These are phyloP conservation scores for Helichrysum umbraculigerum DNA, from an alignment of 129 eudicot genomes.

Conservation along the genomic window DNA sequence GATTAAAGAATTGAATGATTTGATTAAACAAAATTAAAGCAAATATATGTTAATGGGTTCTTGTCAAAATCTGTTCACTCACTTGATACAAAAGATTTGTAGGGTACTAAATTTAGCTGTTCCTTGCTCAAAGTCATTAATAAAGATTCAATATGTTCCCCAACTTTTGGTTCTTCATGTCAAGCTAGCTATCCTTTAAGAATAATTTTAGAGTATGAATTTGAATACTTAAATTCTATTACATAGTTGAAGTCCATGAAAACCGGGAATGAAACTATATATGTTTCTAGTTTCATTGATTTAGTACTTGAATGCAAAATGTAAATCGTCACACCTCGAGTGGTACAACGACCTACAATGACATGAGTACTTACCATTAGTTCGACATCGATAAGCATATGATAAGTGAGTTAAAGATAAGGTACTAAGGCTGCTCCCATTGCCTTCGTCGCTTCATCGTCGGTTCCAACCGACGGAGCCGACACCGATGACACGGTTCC, in stretches of 20 bases:
- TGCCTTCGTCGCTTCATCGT: too few species aligned
- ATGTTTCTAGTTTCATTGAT: too few species aligned
- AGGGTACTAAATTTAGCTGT: slow-evolving; percentile 40
- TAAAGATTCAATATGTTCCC: slow-evolving; percentile 41
- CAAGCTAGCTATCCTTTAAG: slow-evolving; percentile 5
- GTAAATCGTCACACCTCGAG: background rate
- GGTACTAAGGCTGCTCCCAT: background rate
- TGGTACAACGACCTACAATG: background rate
- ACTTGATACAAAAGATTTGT: slow-evolving; percentile 38
- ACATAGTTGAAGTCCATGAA: too few species aligned
- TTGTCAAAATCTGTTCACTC: slow-evolving; percentile 36
- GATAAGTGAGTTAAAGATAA: background rate
- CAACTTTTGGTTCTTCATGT: slow-evolving; percentile 26
- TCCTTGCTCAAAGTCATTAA: slow-evolving; percentile 35
- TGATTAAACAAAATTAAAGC: slow-evolving; percentile 29
- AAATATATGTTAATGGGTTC: slow-evolving; percentile 37
- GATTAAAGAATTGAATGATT: slow-evolving; percentile 32
- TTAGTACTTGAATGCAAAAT: background rate
- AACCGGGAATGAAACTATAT: too few species aligned
- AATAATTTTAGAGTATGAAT: too few species aligned
- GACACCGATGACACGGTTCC: too few species aligned
- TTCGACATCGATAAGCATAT: background rate
- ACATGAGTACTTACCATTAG: background rate
- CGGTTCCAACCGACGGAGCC: too few species aligned
- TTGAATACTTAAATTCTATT: too few species aligned